Evolutionary conservation across 768 basidiomycete species (phyloP).

Genomic region (Rhodotorula toruloides): DNA sequence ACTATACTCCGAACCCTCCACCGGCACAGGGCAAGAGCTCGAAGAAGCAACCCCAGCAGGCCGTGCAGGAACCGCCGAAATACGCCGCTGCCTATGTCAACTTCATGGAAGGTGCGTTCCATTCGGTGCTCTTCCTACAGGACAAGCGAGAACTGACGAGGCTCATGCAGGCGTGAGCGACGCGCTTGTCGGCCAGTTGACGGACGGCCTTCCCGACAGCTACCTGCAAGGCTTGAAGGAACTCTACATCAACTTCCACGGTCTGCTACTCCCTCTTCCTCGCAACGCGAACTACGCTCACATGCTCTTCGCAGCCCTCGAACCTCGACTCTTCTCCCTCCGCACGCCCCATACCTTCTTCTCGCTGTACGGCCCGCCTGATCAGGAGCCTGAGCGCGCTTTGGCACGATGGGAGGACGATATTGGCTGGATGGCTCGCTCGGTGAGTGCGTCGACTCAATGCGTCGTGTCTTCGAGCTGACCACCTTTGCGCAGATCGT

Average conservation of each 20-base stretch:
- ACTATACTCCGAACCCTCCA: constrained; percentile 55
- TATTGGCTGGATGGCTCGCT: constrained; percentile 57
- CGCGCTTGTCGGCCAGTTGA: constrained; percentile 66
- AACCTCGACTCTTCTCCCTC: constrained; percentile 78
- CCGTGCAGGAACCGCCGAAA: constrained; percentile 44
- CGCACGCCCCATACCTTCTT: constrained; percentile 76
- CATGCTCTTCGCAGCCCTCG: constrained; percentile 57
- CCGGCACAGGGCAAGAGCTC: constrained; percentile 7
- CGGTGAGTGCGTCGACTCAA: constrained; percentile 41
- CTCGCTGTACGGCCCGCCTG: constrained; percentile 82
- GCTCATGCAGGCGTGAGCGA: constrained; percentile 64
- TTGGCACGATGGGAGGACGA: constrained; percentile 81
- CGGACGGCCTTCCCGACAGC: constrained; percentile 68
- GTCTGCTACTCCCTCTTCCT: constrained; percentile 52
- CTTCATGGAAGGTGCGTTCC: constrained; percentile 75
- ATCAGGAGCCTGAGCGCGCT: constrained; percentile 55
- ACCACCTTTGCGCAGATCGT: constrained; percentile 55
- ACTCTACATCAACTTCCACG: constrained; percentile 87
- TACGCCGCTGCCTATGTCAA: constrained; percentile 85
- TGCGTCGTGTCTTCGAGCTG: background rate
- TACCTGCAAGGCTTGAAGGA: constrained; percentile 74
- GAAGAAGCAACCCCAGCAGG: constrained; percentile 5
- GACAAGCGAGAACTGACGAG: background rate
- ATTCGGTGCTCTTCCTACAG: background rate
- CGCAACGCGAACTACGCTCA: background rate